Evolutionary conservation across 1,284 basidiomycete genomes (phyloP).

Genomic region (Xanthoconium separans): DNA sequence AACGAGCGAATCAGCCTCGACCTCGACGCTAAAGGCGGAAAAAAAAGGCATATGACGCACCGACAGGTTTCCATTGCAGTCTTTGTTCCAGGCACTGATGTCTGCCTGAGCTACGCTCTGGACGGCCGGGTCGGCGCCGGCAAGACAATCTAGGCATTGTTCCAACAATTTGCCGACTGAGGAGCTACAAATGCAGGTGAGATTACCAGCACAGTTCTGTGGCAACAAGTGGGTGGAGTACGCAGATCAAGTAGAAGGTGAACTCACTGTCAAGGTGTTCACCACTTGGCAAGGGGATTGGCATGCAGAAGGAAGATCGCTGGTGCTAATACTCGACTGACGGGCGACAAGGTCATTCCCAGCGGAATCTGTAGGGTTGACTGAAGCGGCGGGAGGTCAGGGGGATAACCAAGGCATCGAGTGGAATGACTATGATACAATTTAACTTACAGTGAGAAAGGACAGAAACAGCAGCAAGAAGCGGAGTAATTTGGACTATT

Average conservation of each 20-base stretch:
- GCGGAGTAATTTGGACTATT: constrained; percentile 24
- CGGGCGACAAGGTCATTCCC: constrained; percentile 17
- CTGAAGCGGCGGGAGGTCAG: constrained; percentile 3
- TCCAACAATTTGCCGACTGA: constrained; percentile 12
- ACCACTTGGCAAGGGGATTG: constrained; percentile 24
- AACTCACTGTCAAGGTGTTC: constrained; percentile 18
- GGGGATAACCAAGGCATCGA: not conserved
- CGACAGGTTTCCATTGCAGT: constrained; percentile 17
- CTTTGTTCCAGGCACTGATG: constrained; percentile 16
- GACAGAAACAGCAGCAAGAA: constrained; percentile 14
- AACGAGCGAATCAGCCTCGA: not conserved
- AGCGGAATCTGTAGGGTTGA: not conserved
- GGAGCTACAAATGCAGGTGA: constrained; percentile 14
- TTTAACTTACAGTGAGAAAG: constrained; percentile 13
- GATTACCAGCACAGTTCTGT: constrained; percentile 10
- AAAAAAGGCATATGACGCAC: constrained; percentile 12
- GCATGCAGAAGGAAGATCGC: constrained; percentile 17
- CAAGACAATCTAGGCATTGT: constrained; percentile 23
- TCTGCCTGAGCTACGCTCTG: constrained; percentile 3
- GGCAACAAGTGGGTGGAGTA: too few species aligned
- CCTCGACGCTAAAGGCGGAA: not conserved
- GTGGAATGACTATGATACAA: not conserved
- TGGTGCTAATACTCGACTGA: constrained; percentile 10
- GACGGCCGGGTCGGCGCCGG: not conserved
- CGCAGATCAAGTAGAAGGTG: not conserved